Base-by-base conservation (phyloP, 2,329 filamentous ascomycete species). In the Cryphonectria japonica region DNA sequence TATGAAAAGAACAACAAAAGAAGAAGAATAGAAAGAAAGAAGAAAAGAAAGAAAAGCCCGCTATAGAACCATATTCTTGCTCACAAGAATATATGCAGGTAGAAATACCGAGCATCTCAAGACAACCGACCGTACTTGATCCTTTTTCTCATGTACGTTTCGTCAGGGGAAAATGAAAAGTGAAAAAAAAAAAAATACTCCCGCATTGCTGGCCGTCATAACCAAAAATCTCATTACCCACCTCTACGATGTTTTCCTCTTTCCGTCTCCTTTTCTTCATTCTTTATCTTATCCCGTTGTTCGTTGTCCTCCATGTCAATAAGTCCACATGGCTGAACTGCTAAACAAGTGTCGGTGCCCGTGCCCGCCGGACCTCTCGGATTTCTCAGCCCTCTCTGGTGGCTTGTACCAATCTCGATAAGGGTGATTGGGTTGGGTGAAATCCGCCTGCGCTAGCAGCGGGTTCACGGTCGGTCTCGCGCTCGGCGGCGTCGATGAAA, bases 341-440 rank as follows among this genome's bases (percentile, higher is more conserved):
- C 59, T 67, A 65, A 73, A 60, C 34, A 63, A 65, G 62, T 61
- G 67, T 60, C 41, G 6, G 4, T 46, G 61, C 61, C 39, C 61
- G 16, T 26, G 39, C 41, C 43, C 63, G 29, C 29, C 39, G 3
- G 63, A 26, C 54, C 61, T 66, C n/a, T 69, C 72, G 80, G 85
- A 75, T 64, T 43, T 22, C 63, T 32, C 63, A 13, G 43, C 70
- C 66, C 68, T 69, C 63, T 87, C 92, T 1, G 93, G 92, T 50
- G 92, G 91, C 73, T 94, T 90, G 76, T 95, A 97, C 80, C 91
- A 91, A 66, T 90, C 89, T 77, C 93, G 91, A 77, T 96, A 97
- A 0, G 94, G 93, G 80, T 95, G 93, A 74, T 93, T 91, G 4
- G 92, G 91, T 75, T 91, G 84, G 34, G 86, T 91, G 78, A 96